Evolutionary conservation across 139 green algal species (phyloP).

Genomic region (Chlorella sp.): DNA sequence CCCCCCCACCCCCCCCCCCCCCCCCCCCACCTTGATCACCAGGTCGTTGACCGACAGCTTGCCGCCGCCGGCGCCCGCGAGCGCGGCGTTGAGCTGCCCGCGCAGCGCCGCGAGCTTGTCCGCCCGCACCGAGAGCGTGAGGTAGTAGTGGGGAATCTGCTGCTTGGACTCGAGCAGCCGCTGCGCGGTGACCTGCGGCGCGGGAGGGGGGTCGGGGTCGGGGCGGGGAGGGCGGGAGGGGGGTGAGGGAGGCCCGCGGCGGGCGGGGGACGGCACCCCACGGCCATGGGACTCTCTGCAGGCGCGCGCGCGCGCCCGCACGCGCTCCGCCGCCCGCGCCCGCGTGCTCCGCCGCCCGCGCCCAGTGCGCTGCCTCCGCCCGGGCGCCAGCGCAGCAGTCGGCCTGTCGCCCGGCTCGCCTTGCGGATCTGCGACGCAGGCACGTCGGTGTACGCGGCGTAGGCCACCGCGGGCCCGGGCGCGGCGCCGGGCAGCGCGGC

Average conservation of each 20-base stretch:
- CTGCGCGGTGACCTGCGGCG: conserved; percentile 71
- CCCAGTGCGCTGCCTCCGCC: too few relatives aligned
- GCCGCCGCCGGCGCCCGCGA: conserved; percentile 41
- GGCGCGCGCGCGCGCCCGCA: too few relatives aligned
- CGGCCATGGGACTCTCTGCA: too few relatives aligned
- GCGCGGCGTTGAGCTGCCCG: conserved; percentile 65
- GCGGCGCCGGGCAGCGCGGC: neutral
- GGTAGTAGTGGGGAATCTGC: conserved; percentile 98
- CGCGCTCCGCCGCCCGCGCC: too few relatives aligned
- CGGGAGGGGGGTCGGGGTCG: too few relatives aligned
- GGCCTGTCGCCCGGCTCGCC: too few relatives aligned
- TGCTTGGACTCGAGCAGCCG: conserved; percentile 94
- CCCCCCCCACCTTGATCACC: conserved; percentile 79
- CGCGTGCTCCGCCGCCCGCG: too few relatives aligned
- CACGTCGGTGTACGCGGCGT: conserved; percentile 66
- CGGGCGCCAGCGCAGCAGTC: too few relatives aligned
- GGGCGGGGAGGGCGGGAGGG: too few relatives aligned
- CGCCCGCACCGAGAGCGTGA: conserved; percentile 73
- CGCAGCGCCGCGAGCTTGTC: too few relatives aligned
- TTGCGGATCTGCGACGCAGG: conserved; percentile 77
- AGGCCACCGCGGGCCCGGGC: neutral
- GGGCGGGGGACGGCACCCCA: too few relatives aligned
- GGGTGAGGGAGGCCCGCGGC: too few relatives aligned
- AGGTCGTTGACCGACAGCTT: conserved; percentile 99
- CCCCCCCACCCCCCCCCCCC: neutral